These are phyloP conservation scores for Debaryomyces coudertii DNA, from an alignment of 1,139 yeast species.

Conservation along the genomic window DNA sequence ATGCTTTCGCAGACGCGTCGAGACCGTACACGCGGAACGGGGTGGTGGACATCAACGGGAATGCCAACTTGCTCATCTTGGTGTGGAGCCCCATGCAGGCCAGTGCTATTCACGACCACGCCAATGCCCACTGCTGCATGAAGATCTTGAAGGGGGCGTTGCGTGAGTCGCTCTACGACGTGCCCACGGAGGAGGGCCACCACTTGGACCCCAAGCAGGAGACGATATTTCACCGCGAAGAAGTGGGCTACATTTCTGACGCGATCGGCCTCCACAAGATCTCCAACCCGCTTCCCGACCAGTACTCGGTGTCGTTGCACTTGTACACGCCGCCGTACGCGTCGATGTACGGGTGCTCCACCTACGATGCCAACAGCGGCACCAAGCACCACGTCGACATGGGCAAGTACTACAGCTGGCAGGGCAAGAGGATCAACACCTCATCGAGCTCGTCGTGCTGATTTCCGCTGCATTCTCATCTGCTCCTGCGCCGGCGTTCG, in stretches of 20 bases:
- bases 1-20: slow-evolving; percentile 57
- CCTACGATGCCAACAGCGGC: slow-evolving; percentile 59
- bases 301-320: slow-evolving; percentile 69
- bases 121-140: slow-evolving; percentile 72
- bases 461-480: background rate
- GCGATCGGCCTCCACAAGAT: slow-evolving; percentile 69
- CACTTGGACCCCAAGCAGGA: slow-evolving; percentile 32
- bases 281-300: slow-evolving; percentile 49
- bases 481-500: background rate
- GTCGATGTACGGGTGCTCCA: slow-evolving; percentile 64
- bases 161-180: slow-evolving; percentile 59
- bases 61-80: slow-evolving; percentile 67
- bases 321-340: slow-evolving; percentile 83
- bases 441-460: slow-evolving; percentile 38
- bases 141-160: slow-evolving; percentile 66
- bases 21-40: slow-evolving; percentile 65
- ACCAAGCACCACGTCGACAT: slow-evolving; percentile 59
- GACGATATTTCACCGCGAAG: slow-evolving; percentile 43
- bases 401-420: slow-evolving; percentile 66
- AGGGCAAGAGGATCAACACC: slow-evolving; percentile 48
- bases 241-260: slow-evolving; percentile 71
- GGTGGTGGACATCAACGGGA: slow-evolving; percentile 64
- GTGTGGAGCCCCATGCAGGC: slow-evolving; percentile 76
- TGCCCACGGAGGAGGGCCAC: slow-evolving; percentile 42
- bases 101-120: slow-evolving; percentile 76